Evolutionary conservation across 1,284 basidiomycete species (phyloP), one percentile per base, ranked within the genome.

Genomic region (Coniophora puteana): DNA sequence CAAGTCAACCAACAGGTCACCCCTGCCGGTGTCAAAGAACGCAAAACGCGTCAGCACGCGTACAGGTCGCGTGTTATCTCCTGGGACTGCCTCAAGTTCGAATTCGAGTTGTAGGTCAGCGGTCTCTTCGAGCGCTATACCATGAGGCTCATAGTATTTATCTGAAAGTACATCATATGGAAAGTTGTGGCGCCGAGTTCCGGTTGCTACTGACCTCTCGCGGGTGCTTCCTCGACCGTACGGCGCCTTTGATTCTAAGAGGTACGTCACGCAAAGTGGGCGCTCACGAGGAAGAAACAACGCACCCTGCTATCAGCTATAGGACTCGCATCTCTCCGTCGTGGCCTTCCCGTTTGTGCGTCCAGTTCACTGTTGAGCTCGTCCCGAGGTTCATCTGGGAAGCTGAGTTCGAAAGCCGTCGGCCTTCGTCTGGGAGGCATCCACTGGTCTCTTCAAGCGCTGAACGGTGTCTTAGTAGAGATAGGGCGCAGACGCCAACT

Each of bases 21-120:
- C 45, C 2, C 29, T 47, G 23, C 14, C 31, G 3, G 58, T 44
- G 17, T 74, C 67, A 46, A 68, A 74, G 28, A 74, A 59, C 3
- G 54, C 34, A 44, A 73, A 75, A 24, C 60, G 58, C 16, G 57
- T 58, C 10, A 73, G 59, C 16, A 58, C 23, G n/a, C 72, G 64
- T 21, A 60, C 48, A 13, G 62, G 66, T 40, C 68, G 60, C 40
- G 23, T 52, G 34, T n/a, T 52, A 35, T 54, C 51, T 4, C 51
- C 50, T 2, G 35, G 49, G 0, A 47, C 47, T 21, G 57, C 52
- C 4, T 37, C 38, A 25, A 61, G 59, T 40, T 71, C 68, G 4
- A 61, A 64, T 17, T 57, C 47, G 23, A 69, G 29, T 12, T 66
- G 61, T 51, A 57, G 41, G 8, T 57, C 47, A 0, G 29, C 40